These are phyloP conservation scores for Micractinium conductrix DNA, from an alignment of 139 green algal genomes.

Conservation along the genomic window DNA sequence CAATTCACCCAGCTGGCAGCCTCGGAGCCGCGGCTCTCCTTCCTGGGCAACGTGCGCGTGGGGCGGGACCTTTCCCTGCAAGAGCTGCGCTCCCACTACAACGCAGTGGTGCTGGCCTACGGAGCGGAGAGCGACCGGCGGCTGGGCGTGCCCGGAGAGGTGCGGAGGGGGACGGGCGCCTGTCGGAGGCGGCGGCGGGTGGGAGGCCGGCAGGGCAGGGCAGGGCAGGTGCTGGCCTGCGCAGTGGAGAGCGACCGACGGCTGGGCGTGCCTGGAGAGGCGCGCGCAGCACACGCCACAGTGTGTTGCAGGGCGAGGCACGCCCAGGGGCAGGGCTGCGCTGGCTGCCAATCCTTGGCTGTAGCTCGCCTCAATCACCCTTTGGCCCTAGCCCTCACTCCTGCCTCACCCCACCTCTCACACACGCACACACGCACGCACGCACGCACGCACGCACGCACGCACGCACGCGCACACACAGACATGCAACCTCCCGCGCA, in stretches of 20 bases:
- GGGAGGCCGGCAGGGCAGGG: background rate
- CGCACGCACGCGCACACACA: too few species aligned
- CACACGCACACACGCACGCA: too few species aligned
- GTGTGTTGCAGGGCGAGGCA: too few species aligned
- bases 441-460: too few species aligned
- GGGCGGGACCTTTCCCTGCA: slow-evolving; percentile 69
- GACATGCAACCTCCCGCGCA: too few species aligned
- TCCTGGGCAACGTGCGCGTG: slow-evolving; percentile 87
- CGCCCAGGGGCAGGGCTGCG: too few species aligned
- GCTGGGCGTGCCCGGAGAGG: slow-evolving; percentile 85
- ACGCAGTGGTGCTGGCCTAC: slow-evolving; percentile 88
- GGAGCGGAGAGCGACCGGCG: slow-evolving; percentile 88
- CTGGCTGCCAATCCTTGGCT: too few species aligned
- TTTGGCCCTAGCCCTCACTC: too few species aligned
- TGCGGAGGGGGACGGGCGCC: background rate
- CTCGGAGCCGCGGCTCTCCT: slow-evolving; percentile 62
- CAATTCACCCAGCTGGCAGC: slow-evolving; percentile 81
- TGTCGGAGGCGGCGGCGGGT: background rate
- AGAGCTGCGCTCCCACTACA: slow-evolving; percentile 79
- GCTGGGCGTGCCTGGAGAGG: slow-evolving; percentile 85
- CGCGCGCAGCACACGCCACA: too few species aligned
- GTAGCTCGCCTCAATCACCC: too few species aligned
- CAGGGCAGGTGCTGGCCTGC: slow-evolving; percentile 75
- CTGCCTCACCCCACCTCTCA: too few species aligned
- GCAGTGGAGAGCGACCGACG: slow-evolving; percentile 87